Evolutionary conservation across 2,329 filamentous ascomycete genomes (phyloP), one percentile per base, ranked within the genome.

Genomic region (Fusarium agapanthi): DNA sequence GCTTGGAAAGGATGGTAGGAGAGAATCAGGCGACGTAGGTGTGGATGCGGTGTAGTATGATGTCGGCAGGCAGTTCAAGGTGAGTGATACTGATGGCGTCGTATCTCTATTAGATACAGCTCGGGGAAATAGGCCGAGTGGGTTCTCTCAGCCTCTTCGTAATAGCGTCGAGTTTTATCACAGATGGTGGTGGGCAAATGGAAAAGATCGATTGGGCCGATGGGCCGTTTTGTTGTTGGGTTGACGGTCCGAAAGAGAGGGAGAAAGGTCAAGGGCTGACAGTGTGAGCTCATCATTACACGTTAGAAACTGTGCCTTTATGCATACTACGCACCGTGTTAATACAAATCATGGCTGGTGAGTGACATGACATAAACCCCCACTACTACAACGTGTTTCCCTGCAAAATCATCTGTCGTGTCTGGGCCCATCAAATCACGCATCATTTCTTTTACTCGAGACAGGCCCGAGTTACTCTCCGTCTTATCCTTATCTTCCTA

Each of bases 391-490:
- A 76, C 76, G 74, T 77, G 73, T 76, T 75, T 67, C 73, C 61
- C 60, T 73, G 66, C 67, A 61, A 75, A 75, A 72, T 75, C 65
- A 55, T 68, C 57, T 51, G 70, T 77, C 71, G 45, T 56, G 41
- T 66, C 55, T 60, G 32, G 59, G 50, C 61, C 69, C 75, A 73
- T 75, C 75, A 80, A 79, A 80, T 79, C 77, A 81, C 75, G 75
- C 77, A 80, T 75, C 61, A 68, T 73, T 77, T 73, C 61, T 67
- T 67, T 71, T 64, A 65, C 72, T 71, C 69, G 68, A 61, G 65
- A 50, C 65, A 67, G 47, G 59, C 40, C 65, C 57, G 68, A 66
- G 64, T 71, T 72, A 59, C 71, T 55, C 51, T 72, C 65, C 64
- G 55, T 65, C 71, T 74, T 70, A 69, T 73, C 59, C 69, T 74